Evolutionary conservation across 805 yeast species (phyloP), one percentile per base, ranked within the genome.

Genomic region (Blastobotrys americana): DNA sequence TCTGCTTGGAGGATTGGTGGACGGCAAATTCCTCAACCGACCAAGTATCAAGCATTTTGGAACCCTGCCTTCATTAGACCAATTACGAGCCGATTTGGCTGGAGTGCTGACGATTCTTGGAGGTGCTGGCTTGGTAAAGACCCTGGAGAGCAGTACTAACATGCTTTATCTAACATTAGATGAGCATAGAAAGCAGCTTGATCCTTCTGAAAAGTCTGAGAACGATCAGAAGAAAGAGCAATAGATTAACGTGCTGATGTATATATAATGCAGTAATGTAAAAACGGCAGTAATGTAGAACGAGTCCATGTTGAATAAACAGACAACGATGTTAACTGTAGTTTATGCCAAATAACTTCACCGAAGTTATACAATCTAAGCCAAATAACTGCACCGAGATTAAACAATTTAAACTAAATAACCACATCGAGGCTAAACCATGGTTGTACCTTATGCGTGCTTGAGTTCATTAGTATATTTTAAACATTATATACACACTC

Each of bases 41-140:
- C 66, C 65, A 1, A 71, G 78, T 44, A 65, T 89, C 40, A 69
- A 75, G 36, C 55, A 70, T 50, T 84, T 85, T 70, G 84, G 86
- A 68, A 77, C 74, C 31, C 73, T 93, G 58, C 93, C 95, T 36
- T 65, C 79, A 3, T 70, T 80, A 58, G 78, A 75, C 37, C 79
- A 80, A 53, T 68, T 90, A 54, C 93, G 85, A 46, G 78, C 84
- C 6, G 84, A 89, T 72, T 75, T 93, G 54, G 82, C 83, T 9
- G 95, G 95, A 8, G 70, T 86, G 45, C 76, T 90, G 58, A 80
- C 89, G n/a, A 67, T 83, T 45, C 71, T 85, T 51, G 85, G 95
- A 46, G 97, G 97, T 58, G 89, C 86, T 37, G 95, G 95, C 8
- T 73, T 90, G 60, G 94, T 84, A 9, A 77, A 76, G 66, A 85